Evolutionary conservation across 208 protist genomes (phyloP), one percentile per base, ranked within the genome.

Genomic region (Blechomonas ayalai): DNA sequence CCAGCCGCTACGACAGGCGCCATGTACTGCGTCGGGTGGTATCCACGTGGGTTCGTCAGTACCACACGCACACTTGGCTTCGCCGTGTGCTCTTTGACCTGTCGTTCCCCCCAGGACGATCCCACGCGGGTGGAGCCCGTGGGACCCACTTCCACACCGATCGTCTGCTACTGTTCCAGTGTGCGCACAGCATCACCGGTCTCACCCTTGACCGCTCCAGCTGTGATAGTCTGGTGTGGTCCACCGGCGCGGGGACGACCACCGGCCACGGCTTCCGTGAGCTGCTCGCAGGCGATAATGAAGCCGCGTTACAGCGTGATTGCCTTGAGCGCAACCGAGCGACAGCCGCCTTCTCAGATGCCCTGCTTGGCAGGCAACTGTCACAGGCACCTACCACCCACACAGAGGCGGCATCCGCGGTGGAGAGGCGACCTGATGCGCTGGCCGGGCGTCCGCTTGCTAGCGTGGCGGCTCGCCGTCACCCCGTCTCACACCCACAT

Each of bases 141-240:
- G 18, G 25, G 10, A 13, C 13, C 15, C 51, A 27, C 22, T 26
- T 52, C 15, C 41, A 56, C 13, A 79, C 67, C 7, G 80, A 93
- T 31, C 73, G 80, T 2, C 58, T 89, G n/a, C 67, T 90, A 20
- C 53, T 94, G 10, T 48, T 63, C 4, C 79, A 86, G 45, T 59
- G 66, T 43, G 55, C 24, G 39, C 76, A 87, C 65, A 29, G 63
- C 23, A 50, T 88, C 18, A 54, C 52, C 1, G 52, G 59, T 2
- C 52, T 94, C 20, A 51, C 59, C 25, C 86, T 75, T 51, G 82
- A 94, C 52, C 63, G 52, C 27, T 79, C 73, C n/a, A 85, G 60
- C 52, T 86, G 74, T 53, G 82, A 90, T 50, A 82, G 65, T 26
- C 29, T 94, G 15, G 80, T 83, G 35, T 90, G 81, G 76, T 68